Evolutionary conservation across 257 asterid species (phyloP).

Genomic region (Solanum pennellii): DNA sequence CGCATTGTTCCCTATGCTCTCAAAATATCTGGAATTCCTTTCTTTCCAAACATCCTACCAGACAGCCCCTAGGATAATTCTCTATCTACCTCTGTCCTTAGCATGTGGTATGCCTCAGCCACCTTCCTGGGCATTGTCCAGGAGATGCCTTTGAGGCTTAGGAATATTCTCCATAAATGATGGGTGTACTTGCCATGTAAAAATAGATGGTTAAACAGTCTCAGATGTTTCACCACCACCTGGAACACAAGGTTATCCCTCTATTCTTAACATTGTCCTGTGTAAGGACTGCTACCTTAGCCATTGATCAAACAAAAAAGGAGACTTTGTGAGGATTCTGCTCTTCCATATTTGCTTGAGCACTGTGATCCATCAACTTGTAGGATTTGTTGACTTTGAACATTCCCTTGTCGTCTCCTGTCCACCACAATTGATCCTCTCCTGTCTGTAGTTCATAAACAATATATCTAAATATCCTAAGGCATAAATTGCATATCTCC

Average conservation of each 20-base stretch:
- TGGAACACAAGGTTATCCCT: background rate
- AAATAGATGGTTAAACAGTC: background rate
- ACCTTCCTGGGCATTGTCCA: background rate
- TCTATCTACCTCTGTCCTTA: background rate
- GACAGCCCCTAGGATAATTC: background rate
- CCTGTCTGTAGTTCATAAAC: background rate
- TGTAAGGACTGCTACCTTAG: background rate
- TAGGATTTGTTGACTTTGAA: background rate
- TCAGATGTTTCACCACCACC: background rate
- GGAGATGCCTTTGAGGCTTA: background rate
- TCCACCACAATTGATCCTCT: background rate
- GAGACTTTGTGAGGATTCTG: background rate
- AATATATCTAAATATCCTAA: background rate
- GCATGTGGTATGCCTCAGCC: background rate
- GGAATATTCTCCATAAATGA: background rate
- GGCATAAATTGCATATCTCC: background rate
- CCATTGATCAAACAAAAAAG: background rate
- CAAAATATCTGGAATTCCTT: background rate
- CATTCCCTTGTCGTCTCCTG: background rate
- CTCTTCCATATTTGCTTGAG: background rate
- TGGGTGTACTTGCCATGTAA: background rate
- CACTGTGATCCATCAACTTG: background rate
- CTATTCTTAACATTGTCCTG: background rate
- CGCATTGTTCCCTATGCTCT: background rate
- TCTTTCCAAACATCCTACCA: background rate